Percentiles rank a stretch among this genome's conserved stretches.
phyloP scores from a whole-genome alignment of 2,329 filamentous ascomycete genomes.

The Fonsecaea pedrosoi region DNA sequence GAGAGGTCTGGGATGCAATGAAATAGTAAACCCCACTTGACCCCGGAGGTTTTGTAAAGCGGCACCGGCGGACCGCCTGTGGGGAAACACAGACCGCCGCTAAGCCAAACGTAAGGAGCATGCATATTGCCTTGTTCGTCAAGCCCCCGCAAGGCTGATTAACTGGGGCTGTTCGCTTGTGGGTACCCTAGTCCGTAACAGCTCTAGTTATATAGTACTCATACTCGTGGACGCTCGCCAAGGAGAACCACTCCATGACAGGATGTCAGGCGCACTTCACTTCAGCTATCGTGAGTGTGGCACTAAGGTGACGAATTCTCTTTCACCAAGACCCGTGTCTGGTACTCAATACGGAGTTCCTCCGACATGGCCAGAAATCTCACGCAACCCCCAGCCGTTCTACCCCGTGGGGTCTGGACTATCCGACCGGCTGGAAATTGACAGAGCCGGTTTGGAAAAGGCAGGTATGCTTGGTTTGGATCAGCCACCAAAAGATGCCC shows the following conservation, averaged over 20 bases:
- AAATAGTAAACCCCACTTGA: not conserved
- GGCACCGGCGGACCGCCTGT: slow-evolving; percentile 1
- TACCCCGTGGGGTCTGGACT: slow-evolving; percentile 1
- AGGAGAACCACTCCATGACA: not conserved
- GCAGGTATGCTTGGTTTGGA: not conserved
- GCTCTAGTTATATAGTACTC: not conserved
- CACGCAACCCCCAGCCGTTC: not conserved
- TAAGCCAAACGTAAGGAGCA: not conserved
- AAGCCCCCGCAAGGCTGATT: not conserved
- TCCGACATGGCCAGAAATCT: not conserved
- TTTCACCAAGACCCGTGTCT: too few relatives aligned
- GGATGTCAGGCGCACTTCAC: not conserved
- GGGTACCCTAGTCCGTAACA: not conserved
- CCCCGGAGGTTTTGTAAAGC: not conserved
- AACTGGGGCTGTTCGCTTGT: not conserved
- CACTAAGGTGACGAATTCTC: not conserved
- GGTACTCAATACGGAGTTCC: not conserved
- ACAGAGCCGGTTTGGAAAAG: not conserved
- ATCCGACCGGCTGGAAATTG: not conserved
- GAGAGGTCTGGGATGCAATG: not conserved
- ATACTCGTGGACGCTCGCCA: too few relatives aligned
- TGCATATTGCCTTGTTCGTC: not conserved
- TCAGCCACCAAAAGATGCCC: too few relatives aligned
- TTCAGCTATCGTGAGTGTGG: not conserved
- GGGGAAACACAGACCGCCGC: not conserved